Evolutionary conservation across 2,329 filamentous ascomycete genomes (phyloP).

Genomic region (Celoporthe dispersa): DNA sequence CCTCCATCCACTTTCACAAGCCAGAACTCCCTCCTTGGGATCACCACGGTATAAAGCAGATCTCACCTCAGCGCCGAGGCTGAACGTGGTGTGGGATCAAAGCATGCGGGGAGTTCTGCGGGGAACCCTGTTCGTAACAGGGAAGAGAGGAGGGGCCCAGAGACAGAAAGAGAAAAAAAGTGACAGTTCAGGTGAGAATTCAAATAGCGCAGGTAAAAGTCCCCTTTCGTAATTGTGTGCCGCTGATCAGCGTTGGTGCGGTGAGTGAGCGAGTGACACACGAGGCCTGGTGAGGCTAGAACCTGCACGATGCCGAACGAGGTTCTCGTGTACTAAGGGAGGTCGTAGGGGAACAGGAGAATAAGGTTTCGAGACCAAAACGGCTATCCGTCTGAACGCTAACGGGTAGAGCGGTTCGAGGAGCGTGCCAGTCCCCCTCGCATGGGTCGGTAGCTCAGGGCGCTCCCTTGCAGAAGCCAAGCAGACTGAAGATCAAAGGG

Average conservation of each 20-base stretch:
- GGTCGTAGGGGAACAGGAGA: not conserved
- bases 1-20: conserved; percentile 26
- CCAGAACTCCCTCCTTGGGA: conserved; percentile 14
- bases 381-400: not conserved
- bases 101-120: conserved; percentile 20
- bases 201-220: not conserved
- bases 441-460: not conserved
- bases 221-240: not conserved
- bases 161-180: not conserved
- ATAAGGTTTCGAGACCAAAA: not conserved
- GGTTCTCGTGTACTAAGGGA: not conserved
- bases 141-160: not conserved
- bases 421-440: not conserved
- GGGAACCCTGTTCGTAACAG: conserved; percentile 13
- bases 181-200: not conserved
- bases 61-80: conserved; percentile 25
- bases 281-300: not conserved
- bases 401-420: not conserved
- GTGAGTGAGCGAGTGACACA: not conserved
- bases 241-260: not conserved
- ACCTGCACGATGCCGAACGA: too few relatives aligned
- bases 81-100: not conserved
- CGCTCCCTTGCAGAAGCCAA: not conserved
- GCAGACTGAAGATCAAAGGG: not conserved
- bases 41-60: conserved; percentile 23